Base-by-base conservation (phyloP, 1,284 basidiomycete species). In the Ustilago esculenta region DNA sequence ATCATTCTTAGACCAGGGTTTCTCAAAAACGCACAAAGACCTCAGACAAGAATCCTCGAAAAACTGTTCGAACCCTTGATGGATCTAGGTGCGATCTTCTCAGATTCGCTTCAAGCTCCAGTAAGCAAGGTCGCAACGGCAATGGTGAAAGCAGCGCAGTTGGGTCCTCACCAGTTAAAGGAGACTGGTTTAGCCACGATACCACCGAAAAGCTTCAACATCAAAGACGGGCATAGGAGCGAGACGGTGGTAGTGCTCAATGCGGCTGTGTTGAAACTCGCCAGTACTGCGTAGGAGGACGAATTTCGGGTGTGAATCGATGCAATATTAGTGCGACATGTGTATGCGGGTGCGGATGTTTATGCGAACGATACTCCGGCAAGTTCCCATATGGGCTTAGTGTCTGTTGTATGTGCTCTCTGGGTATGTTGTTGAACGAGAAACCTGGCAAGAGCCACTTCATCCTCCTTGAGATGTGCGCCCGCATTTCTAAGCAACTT, bases 1-100 rank as follows among this genome's bases (percentile, higher is more conserved):
- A 87, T 91, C 64, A 79, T 90, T 42, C 88, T 90, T 81, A 85
- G 88, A 15, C 90, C 91, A 0, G 87, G 80, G 0, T 67, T 85
- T 21, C 81, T 92, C 5, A 82, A 80, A 8, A 73, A 79, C 12
- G 73, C 80, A 2, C 63, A 81, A 15, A 50, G 82, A 7, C 43
- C 43, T 10, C 43, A 59, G 8, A 50, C 46, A 15, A 66, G 80
- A 0, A 84, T 86, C 0, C 81, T 85, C 2, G 84, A 87, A 17
- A 32, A 30, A 2, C 4, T 56, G 2, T 40, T 27, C 7, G 67
- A 50, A 37, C 53, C 51, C 0, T 0, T 66, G 14, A 21, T 60
- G 14, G 24, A 33, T 15, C 12, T 53, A 8, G 25, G 48, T 11
- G 34, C 43, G 6, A 51, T 52, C 6, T 23, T 72, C 9, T 24